Conservation (phyloP, 2,329 filamentous ascomycete genomes). For the Celoporthe dispersa region DNA sequence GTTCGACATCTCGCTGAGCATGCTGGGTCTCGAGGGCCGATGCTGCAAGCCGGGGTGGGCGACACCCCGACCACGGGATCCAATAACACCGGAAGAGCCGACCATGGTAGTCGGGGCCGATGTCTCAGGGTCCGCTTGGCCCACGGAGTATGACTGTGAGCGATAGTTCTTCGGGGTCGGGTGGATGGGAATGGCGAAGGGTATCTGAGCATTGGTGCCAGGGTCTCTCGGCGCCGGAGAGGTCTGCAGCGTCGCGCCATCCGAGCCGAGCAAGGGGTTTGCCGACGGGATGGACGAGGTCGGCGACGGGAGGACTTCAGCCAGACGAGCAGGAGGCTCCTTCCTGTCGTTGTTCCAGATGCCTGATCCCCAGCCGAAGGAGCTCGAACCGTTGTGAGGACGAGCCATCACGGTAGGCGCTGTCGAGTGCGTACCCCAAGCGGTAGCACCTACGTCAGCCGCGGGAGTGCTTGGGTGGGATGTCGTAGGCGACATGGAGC, state of each 20-base stretch:
- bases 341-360: conserved; percentile 84
- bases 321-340: conserved; percentile 73
- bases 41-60: conserved; percentile 75
- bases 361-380: conserved; percentile 76
- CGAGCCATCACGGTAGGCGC: conserved; percentile 54
- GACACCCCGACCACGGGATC: conserved; percentile 55
- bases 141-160: conserved; percentile 95
- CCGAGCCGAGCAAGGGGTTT: conserved; percentile 55
- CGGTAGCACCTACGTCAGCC: conserved; percentile 59
- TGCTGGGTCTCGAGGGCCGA: conserved; percentile 77
- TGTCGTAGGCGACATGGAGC: conserved; percentile 75
- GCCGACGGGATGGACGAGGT: conserved; percentile 61
- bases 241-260: conserved; percentile 51
- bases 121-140: conserved; percentile 77
- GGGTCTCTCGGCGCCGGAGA: conserved; percentile 57
- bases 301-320: conserved; percentile 76
- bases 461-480: conserved; percentile 84
- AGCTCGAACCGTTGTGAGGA: conserved; percentile 47
- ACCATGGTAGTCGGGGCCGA: conserved; percentile 44
- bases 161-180: conserved; percentile 91
- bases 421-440: conserved; percentile 60
- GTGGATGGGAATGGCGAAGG: conserved; percentile 85
- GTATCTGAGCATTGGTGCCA: conserved; percentile 68
- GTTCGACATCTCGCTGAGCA: conserved; percentile 73
- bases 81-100: conserved; percentile 52